phyloP scores from a whole-genome alignment of 768 basidiomycete genomes.

The Coprinopsis cinerea region DNA sequence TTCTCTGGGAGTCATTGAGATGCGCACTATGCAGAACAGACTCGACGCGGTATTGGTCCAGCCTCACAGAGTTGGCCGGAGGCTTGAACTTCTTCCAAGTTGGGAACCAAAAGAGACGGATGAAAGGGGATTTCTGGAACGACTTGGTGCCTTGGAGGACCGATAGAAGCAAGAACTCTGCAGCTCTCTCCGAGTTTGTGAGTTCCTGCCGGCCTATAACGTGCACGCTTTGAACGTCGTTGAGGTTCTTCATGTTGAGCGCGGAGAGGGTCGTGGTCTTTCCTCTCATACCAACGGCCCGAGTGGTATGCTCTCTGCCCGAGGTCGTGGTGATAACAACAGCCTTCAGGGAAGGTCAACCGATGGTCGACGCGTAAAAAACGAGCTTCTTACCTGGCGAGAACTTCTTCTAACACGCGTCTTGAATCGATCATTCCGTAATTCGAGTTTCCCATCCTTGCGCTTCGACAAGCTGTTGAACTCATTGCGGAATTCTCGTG shows the following conservation, averaged over 20 bases:
- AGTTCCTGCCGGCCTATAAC: conserved; percentile 36
- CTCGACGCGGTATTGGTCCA: background rate
- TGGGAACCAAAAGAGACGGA: conserved; percentile 37
- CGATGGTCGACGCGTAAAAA: background rate
- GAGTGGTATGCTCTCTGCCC: conserved; percentile 27
- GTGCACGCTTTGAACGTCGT: conserved; percentile 20
- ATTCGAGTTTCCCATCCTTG: conserved; percentile 22
- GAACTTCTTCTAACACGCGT: conserved; percentile 30
- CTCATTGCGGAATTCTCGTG: conserved; percentile 28
- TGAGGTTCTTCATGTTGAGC: conserved; percentile 18
- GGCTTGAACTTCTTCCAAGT: conserved; percentile 12
- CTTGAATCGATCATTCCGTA: conserved; percentile 37
- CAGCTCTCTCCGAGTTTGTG: conserved; percentile 33
- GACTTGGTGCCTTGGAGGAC: conserved; percentile 26
- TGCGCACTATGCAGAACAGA: conserved; percentile 2
- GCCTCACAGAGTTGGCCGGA: background rate
- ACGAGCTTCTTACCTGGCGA: conserved; percentile 23
- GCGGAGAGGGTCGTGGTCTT: conserved; percentile 28
- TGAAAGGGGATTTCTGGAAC: conserved; percentile 28
- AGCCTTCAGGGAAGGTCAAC: background rate
- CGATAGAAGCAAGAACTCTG: conserved; percentile 30
- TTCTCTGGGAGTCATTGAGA: conserved; percentile 33
- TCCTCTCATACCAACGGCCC: conserved; percentile 26
- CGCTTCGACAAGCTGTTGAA: conserved; percentile 21
- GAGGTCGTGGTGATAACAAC: conserved; percentile 29